Conservation (phyloP, 352 stramenopile species). For the Phytopythium boreale region DNA sequence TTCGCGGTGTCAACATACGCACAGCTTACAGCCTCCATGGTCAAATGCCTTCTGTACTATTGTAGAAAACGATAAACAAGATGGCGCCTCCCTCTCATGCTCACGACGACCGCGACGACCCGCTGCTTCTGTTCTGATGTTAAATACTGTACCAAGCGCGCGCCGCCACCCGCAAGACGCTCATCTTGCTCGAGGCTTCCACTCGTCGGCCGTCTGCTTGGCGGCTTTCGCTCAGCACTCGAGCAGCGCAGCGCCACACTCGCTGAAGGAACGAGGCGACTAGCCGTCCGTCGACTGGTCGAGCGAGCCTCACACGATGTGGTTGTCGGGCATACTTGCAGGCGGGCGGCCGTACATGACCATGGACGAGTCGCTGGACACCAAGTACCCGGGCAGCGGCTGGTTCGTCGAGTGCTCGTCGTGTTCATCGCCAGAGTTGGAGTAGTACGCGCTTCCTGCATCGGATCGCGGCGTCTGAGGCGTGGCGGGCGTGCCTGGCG, state of each 20-base stretch:
- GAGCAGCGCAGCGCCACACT: no score
- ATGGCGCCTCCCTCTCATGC: neutral
- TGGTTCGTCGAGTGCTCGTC: constrained; percentile 23
- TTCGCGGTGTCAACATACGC: no score
- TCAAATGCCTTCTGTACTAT: neutral
- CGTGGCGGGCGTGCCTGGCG: constrained; percentile 27
- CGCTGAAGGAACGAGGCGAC: no score
- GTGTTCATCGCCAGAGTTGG: constrained; percentile 33
- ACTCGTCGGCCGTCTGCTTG: no score
- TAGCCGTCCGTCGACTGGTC: neutral
- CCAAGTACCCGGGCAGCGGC: constrained; percentile 29
- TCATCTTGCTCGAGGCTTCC: neutral
- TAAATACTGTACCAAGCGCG: constrained; percentile 8
- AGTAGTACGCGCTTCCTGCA: constrained; percentile 57
- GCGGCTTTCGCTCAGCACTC: no score
- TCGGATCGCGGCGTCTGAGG: constrained; percentile 55
- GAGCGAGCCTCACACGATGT: constrained; percentile 32
- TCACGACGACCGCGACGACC: neutral
- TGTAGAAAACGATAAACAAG: neutral
- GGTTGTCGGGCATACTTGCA: constrained; percentile 13
- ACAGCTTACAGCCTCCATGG: neutral
- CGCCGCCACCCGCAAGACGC: neutral
- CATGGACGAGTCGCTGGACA: constrained; percentile 46
- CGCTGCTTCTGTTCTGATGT: constrained; percentile 2
- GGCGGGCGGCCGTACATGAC: constrained; percentile 63